phyloP scores from a whole-genome alignment of 2,329 filamentous ascomycete species.

The Sporothrix protearum region DNA sequence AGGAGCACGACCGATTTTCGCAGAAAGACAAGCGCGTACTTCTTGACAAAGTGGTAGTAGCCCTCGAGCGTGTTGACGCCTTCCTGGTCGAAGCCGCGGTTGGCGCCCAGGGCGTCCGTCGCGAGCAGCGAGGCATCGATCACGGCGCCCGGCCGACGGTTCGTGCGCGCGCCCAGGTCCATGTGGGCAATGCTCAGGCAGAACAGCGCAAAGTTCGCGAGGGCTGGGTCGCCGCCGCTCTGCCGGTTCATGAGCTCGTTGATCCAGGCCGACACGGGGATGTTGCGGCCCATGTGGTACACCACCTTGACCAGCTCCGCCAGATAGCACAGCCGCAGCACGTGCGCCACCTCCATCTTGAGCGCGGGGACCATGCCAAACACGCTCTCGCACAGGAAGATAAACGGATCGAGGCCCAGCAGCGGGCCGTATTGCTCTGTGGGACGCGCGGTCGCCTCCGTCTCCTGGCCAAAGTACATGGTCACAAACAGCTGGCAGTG shows the following conservation, averaged over 20 bases:
- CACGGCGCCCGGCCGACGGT: constrained; percentile 13
- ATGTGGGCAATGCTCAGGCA: constrained; percentile 48
- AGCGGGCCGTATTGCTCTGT: constrained; percentile 54
- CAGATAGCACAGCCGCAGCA: constrained; percentile 82
- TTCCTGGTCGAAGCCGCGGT: constrained; percentile 53
- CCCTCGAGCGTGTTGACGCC: constrained; percentile 52
- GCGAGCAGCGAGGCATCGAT: constrained; percentile 36
- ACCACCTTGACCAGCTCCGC: constrained; percentile 86
- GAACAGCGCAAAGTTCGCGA: constrained; percentile 56
- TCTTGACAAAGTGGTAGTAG: constrained; percentile 62
- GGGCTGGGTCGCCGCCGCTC: constrained; percentile 44
- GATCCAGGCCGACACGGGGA: constrained; percentile 50
- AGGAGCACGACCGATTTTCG: constrained; percentile 81
- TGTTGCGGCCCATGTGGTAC: constrained; percentile 54
- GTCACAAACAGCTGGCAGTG: constrained; percentile 71
- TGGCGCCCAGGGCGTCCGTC: constrained; percentile 36
- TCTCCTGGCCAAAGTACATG: constrained; percentile 47
- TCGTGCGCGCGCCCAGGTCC: constrained; percentile 40
- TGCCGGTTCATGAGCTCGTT: constrained; percentile 43
- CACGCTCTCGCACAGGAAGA: constrained; percentile 77
- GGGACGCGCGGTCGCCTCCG: constrained; percentile 40
- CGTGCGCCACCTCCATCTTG: constrained; percentile 69
- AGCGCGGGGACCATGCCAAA: constrained; percentile 66
- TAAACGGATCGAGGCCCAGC: constrained; percentile 66
- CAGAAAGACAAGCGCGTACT: constrained; percentile 85